These are phyloP conservation scores for Leccinum imitatum DNA, from an alignment of 768 basidiomycete genomes.

Conservation along the genomic window DNA sequence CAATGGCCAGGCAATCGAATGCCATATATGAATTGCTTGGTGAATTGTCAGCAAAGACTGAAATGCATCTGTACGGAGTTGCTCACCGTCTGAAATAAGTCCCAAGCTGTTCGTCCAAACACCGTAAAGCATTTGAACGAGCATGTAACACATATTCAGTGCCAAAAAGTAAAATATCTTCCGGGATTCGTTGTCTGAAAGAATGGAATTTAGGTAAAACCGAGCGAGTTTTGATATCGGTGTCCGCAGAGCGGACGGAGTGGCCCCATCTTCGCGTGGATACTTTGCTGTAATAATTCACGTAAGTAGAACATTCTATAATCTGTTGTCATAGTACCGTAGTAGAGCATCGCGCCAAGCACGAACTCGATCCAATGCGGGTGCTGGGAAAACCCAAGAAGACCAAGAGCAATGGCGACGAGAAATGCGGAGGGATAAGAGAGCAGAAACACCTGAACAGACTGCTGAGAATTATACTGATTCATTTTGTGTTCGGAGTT, in stretches of 20 bases:
- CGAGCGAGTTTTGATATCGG: constrained; percentile 55
- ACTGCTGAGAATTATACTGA: constrained; percentile 47
- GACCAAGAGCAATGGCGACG: constrained; percentile 54
- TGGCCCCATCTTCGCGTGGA: constrained; percentile 44
- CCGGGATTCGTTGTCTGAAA: constrained; percentile 88
- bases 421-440: constrained; percentile 56
- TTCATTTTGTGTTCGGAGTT: constrained; percentile 48
- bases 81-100: constrained; percentile 91
- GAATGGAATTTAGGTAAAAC: constrained; percentile 84
- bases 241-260: constrained; percentile 46
- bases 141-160: constrained; percentile 94
- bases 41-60: constrained; percentile 5
- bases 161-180: constrained; percentile 97
- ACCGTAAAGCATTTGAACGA: constrained; percentile 95
- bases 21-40: constrained; percentile 98
- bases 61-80: neutral
- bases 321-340: constrained; percentile 45
- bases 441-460: constrained; percentile 54
- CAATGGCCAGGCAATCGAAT: constrained; percentile 98
- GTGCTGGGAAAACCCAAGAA: constrained; percentile 60
- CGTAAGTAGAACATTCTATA: constrained; percentile 9
- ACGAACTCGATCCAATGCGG: constrained; percentile 59
- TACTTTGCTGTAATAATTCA: constrained; percentile 45
- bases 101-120: constrained; percentile 98
- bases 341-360: constrained; percentile 57